Evolutionary conservation across 163 green algal species (phyloP), one percentile per base, ranked within the genome.

Genomic region (Chlamydomonas reinhardtii): DNA sequence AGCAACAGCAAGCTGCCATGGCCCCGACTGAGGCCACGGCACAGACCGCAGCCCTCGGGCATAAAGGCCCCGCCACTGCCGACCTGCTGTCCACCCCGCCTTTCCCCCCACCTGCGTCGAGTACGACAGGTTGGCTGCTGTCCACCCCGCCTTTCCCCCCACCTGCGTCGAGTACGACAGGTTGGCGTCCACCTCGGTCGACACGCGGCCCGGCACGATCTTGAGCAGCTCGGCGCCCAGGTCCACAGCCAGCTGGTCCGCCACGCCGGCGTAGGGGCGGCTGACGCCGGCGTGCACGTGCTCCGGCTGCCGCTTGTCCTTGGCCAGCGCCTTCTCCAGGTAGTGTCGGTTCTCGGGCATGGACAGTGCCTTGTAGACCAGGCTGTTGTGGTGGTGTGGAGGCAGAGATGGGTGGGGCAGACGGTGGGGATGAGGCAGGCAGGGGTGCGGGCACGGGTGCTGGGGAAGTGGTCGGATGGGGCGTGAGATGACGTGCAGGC

Each of bases 171-270:
- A 91, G 84, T 95, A 95, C 35, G 88, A 94, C 25, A 98, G 92
- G 86, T 95, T 92, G 2, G 96, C 96, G 89, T 98, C 96, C 61
- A 95, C 93, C 91, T 98, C 96, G n/a, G 96, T 98, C 20, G 93
- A 97, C 1, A 97, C 96, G 17, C 94, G 85, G 2, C 96, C 96
- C 19, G 96, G 96, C 34, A 98, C 92, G 69, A 97, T 94, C 34
- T 95, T 91, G 52, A 97, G 88, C 82, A 98, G 90, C 82, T 98
- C 93, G 11, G 62, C 77, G n/a, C 96, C 96, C 69, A 98, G 94
- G 82, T 94, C 93, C 16, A 97, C 92, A 11, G 94, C 89, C 80
- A 98, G 90, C 52, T 91, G 87, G 83, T 98, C 96, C n/a, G 94
- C 94, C 16, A 97, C 92, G 27, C 88, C 78, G 22, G 78, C 73